These are phyloP conservation scores for Hypoxylon sp. DNA, from an alignment of 2,329 filamentous ascomycete species.

Conservation along the genomic window DNA sequence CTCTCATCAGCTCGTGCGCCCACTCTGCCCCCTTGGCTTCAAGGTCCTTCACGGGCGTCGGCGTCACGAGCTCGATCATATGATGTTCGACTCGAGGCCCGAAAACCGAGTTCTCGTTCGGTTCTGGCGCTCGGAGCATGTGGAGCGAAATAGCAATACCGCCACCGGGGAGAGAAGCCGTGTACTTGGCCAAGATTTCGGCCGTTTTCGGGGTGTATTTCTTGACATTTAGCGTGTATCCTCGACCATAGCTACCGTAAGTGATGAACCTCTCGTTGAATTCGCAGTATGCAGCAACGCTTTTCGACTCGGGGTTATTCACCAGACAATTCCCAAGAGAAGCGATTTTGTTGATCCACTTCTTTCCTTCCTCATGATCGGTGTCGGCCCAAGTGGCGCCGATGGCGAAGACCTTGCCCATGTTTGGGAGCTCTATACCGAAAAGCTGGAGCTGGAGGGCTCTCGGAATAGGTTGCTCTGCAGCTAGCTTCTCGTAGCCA, in stretches of 20 bases:
- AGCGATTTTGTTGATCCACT: slow-evolving; percentile 52
- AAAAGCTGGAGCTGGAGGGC: slow-evolving; percentile 51
- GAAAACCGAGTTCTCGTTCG: slow-evolving; percentile 51
- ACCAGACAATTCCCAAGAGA: slow-evolving; percentile 49
- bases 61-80: slow-evolving; percentile 57
- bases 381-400: slow-evolving; percentile 55
- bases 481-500: slow-evolving; percentile 46
- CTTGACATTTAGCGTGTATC: slow-evolving; percentile 46
- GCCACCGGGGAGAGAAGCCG: slow-evolving; percentile 43
- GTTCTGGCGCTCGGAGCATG: slow-evolving; percentile 49
- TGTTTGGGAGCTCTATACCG: slow-evolving; percentile 52
- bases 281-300: slow-evolving; percentile 43
- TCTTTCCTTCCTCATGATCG: slow-evolving; percentile 52
- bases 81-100: slow-evolving; percentile 53
- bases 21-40: slow-evolving; percentile 49
- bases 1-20: slow-evolving; percentile 38
- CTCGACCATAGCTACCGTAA: slow-evolving; percentile 43
- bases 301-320: slow-evolving; percentile 50
- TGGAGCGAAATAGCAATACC: slow-evolving; percentile 53
- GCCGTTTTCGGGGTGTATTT: slow-evolving; percentile 50
- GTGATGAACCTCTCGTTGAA: slow-evolving; percentile 44
- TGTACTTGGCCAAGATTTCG: slow-evolving; percentile 49
- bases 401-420: slow-evolving; percentile 50
- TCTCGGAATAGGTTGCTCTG: slow-evolving; percentile 21
- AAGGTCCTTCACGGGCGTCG: slow-evolving; percentile 45